Conservation (phyloP, 2,329 filamentous ascomycete species). For the Penicillium concentricum region DNA sequence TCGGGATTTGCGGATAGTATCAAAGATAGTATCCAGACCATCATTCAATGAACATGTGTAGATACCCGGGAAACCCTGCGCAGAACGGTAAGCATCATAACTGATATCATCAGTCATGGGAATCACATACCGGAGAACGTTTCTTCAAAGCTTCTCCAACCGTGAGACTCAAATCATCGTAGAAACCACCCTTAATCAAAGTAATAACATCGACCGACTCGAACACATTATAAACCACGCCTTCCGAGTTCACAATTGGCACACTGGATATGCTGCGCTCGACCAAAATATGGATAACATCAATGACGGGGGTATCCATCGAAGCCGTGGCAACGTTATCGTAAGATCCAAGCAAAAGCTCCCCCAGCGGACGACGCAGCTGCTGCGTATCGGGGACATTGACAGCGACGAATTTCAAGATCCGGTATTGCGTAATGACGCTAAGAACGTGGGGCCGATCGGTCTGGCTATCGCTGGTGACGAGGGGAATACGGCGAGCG, state of each 20-base stretch:
- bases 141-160: constrained; percentile 88
- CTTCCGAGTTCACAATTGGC: constrained; percentile 81
- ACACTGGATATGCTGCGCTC: constrained; percentile 91
- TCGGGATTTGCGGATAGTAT: constrained; percentile 90
- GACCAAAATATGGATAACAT: constrained; percentile 91
- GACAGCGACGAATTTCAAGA: constrained; percentile 97
- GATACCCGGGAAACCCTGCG: constrained; percentile 84
- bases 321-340: constrained; percentile 73
- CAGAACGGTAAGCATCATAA: background rate
- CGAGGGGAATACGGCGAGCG: constrained; percentile 86
- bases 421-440: constrained; percentile 96
- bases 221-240: constrained; percentile 86
- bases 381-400: constrained; percentile 87
- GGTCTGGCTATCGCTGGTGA: constrained; percentile 93
- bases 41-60: constrained; percentile 94
- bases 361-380: constrained; percentile 80
- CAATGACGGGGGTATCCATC: constrained; percentile 89
- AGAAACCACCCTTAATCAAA: constrained; percentile 87
- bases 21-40: constrained; percentile 90
- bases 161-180: constrained; percentile 82
- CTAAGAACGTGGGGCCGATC: constrained; percentile 89
- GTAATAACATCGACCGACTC: constrained; percentile 97
- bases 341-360: constrained; percentile 85
- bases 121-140: constrained; percentile 64
- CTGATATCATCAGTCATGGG: background rate